phyloP scores from a whole-genome alignment of 768 basidiomycete genomes.

The Pleurotus tuber-regium region DNA sequence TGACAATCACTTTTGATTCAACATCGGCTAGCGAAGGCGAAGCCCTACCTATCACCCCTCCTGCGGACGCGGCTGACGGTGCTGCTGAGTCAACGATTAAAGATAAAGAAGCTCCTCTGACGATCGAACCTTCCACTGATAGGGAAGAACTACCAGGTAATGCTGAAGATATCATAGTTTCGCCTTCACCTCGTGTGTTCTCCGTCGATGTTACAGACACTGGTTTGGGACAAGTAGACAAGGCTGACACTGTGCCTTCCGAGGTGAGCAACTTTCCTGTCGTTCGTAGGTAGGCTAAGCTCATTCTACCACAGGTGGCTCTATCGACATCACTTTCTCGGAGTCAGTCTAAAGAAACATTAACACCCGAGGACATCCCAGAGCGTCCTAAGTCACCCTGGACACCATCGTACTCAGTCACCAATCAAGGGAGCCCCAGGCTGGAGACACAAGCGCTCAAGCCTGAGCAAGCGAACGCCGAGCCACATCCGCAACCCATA shows the following conservation, averaged over 20 bases:
- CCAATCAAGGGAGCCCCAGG: slow-evolving; percentile 15
- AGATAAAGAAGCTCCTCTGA: neutral
- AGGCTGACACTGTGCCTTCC: no score
- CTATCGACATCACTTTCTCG: neutral
- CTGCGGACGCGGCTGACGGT: neutral
- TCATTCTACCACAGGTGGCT: neutral
- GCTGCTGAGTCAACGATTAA: neutral
- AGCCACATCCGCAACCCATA: no score
- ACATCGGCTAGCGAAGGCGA: no score
- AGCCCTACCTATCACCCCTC: neutral
- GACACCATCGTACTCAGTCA: slow-evolving; percentile 23
- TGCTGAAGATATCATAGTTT: no score
- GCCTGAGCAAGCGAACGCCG: slow-evolving; percentile 2
- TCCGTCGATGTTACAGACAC: neutral
- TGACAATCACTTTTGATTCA: no score
- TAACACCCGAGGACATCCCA: slow-evolving; percentile 4
- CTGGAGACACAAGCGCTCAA: no score
- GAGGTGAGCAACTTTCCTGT: neutral
- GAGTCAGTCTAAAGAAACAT: slow-evolving; percentile 1
- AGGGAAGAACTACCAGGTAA: neutral
- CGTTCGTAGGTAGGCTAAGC: neutral
- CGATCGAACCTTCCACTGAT: neutral
- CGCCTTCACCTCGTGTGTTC: slow-evolving; percentile 2
- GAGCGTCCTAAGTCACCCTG: slow-evolving; percentile 25
- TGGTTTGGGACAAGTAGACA: no score